A percentile compares a stretch with the other conserved stretches of the same genome.
Conservation (phyloP, 805 yeast genomes). For the Pichia eremophila region DNA sequence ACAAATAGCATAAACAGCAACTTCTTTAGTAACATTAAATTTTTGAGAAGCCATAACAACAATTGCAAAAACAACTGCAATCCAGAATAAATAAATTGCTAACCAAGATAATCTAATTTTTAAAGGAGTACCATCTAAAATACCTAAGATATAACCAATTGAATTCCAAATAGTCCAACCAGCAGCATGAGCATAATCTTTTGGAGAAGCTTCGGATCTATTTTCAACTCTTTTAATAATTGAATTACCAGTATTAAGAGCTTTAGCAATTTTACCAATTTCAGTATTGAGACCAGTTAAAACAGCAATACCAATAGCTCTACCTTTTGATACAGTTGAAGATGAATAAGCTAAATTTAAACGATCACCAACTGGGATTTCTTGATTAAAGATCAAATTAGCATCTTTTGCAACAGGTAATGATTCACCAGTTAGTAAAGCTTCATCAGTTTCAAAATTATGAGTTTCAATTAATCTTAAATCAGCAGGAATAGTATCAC, state of each 20-base stretch:
- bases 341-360: constrained; percentile 64
- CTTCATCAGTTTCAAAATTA: constrained; percentile 76
- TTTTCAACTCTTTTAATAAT: constrained; percentile 33
- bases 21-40: constrained; percentile 65
- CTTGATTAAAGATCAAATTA: constrained; percentile 28
- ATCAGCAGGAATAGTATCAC: constrained; percentile 74
- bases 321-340: constrained; percentile 62
- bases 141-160: constrained; percentile 64
- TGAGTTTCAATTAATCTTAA: constrained; percentile 45
- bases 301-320: constrained; percentile 61
- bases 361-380: constrained; percentile 63
- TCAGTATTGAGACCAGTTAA: constrained; percentile 66
- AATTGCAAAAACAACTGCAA: constrained; percentile 81
- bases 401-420: constrained; percentile 56
- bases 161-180: constrained; percentile 42
- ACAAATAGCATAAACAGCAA: constrained; percentile 83
- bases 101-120: constrained; percentile 67
- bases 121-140: constrained; percentile 72
- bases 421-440: constrained; percentile 85
- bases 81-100: constrained; percentile 59
- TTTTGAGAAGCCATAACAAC: constrained; percentile 81
- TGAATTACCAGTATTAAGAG: constrained; percentile 36
- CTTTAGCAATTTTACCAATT: constrained; percentile 64
- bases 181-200: constrained; percentile 39
- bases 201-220: constrained; percentile 35